phyloP scores from a whole-genome alignment of 2,329 filamentous ascomycete genomes.

The Whalleya microplaca region DNA sequence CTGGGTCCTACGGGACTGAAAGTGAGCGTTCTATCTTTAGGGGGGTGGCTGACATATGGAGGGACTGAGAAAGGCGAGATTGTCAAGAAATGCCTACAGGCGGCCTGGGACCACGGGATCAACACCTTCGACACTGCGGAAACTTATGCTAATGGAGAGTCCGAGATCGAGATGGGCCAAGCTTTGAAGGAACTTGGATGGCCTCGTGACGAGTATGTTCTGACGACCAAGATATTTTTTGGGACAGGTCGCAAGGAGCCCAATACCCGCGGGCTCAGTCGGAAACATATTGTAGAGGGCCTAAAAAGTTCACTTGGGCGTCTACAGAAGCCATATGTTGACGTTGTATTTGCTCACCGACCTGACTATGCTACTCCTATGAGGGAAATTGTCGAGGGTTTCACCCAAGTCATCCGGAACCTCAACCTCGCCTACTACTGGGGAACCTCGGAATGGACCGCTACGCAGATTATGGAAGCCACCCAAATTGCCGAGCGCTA shows the following conservation, averaged over 20 bases:
- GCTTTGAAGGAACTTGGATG: constrained; percentile 56
- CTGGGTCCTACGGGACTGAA: constrained; percentile 47
- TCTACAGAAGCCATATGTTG: constrained; percentile 68
- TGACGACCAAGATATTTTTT: constrained; percentile 54
- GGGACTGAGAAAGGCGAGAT: constrained; percentile 41
- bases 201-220: constrained; percentile 57
- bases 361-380: constrained; percentile 62
- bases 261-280: constrained; percentile 54
- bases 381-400: constrained; percentile 63
- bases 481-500: constrained; percentile 57
- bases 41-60: constrained; percentile 38
- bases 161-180: constrained; percentile 54
- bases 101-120: constrained; percentile 55
- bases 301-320: constrained; percentile 60
- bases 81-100: constrained; percentile 48
- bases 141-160: constrained; percentile 51
- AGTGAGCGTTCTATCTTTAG: constrained; percentile 47
- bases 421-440: constrained; percentile 66
- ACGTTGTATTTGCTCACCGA: constrained; percentile 65
- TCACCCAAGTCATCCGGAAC: constrained; percentile 52
- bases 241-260: constrained; percentile 62
- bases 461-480: constrained; percentile 62
- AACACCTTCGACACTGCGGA: constrained; percentile 61
- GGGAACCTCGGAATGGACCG: constrained; percentile 65
- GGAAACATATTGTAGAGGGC: constrained; percentile 60